phyloP scores from a whole-genome alignment of 129 eudicot species.

The Tagetes erecta region DNA sequence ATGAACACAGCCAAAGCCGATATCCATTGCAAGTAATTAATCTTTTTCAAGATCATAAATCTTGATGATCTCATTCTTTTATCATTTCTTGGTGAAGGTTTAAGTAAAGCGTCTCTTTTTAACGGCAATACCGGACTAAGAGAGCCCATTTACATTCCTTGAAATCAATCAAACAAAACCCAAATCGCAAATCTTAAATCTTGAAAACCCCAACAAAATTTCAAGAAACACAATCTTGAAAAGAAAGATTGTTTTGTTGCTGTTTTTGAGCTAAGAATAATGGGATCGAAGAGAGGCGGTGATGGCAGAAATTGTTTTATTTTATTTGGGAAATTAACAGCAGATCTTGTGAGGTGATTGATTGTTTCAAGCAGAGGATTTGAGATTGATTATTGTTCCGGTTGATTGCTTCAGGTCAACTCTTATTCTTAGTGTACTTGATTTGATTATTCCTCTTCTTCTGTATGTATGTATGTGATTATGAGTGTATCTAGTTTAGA shows the following conservation, averaged over 20 bases:
- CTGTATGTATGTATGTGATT: background rate
- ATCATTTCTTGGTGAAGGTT: slow-evolving; percentile 39
- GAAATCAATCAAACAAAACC: too few species aligned
- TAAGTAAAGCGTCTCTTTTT: slow-evolving; percentile 51
- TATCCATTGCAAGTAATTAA: slow-evolving; percentile 69
- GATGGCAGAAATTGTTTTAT: too few species aligned
- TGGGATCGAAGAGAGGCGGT: too few species aligned
- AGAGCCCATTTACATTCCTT: slow-evolving; percentile 70
- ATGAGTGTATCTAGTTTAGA: background rate
- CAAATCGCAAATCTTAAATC: slow-evolving; percentile 21
- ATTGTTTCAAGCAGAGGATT: too few species aligned
- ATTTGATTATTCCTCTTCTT: background rate
- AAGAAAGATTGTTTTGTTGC: too few species aligned
- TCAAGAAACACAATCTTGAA: too few species aligned
- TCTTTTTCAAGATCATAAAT: slow-evolving; percentile 61
- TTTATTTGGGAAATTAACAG: background rate
- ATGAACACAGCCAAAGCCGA: slow-evolving; percentile 60
- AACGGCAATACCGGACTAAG: slow-evolving; percentile 61
- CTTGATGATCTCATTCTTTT: slow-evolving; percentile 83
- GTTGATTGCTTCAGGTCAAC: background rate
- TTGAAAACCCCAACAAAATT: slow-evolving; percentile 8
- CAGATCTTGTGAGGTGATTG: background rate
- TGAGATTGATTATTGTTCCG: too few species aligned
- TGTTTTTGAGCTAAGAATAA: too few species aligned
- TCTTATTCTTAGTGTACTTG: background rate